phyloP scores from a whole-genome alignment of 2,329 filamentous ascomycete genomes.

The Aspergillus carbonarius region DNA sequence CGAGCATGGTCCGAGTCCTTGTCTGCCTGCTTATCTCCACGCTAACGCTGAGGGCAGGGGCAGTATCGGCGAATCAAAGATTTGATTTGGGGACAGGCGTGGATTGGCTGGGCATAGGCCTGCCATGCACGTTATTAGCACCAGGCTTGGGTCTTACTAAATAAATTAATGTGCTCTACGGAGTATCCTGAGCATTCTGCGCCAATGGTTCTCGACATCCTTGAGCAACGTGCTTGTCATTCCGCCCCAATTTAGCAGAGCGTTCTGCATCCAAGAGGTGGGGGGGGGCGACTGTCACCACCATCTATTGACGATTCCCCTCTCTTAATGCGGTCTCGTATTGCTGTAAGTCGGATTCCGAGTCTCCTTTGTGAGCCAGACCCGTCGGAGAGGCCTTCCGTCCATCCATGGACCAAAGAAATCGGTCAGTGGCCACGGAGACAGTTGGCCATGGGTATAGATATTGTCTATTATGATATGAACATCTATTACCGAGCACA shows the following conservation, averaged over 20 bases:
- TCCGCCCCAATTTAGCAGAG: no score
- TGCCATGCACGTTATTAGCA: background rate
- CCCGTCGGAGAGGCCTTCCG: background rate
- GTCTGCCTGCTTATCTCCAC: background rate
- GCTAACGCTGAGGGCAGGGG: background rate
- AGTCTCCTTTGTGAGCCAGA: background rate
- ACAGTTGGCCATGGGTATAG: background rate
- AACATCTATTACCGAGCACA: background rate
- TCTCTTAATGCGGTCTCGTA: background rate
- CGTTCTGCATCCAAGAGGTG: background rate
- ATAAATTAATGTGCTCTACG: background rate
- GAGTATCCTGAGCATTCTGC: background rate
- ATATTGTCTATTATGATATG: background rate
- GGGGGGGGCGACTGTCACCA: background rate
- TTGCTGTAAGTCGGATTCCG: background rate
- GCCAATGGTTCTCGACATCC: background rate
- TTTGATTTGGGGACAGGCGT: no score
- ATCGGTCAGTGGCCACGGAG: background rate
- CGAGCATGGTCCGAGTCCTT: background rate
- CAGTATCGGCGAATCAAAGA: background rate
- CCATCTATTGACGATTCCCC: background rate
- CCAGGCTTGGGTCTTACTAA: background rate
- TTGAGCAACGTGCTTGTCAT: background rate
- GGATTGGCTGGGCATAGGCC: no score
- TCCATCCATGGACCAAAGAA: background rate